Percentiles rank a stretch among this genome's conserved stretches.
Evolutionary conservation across 257 asterid genomes (phyloP).

Genomic region (Solanum bukasovii): DNA sequence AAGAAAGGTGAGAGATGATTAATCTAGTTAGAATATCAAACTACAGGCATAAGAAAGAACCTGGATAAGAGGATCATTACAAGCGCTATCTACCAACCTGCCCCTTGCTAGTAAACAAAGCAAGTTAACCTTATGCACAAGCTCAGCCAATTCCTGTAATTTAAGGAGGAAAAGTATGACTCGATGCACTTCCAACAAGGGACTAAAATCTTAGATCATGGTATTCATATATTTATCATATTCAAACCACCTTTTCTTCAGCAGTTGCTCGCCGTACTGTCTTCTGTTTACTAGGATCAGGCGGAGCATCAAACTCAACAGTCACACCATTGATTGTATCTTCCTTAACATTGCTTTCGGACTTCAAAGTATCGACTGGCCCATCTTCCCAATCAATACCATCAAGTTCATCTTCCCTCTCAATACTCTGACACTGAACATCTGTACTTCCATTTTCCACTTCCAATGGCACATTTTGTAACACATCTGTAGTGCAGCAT

Average conservation of each 20-base stretch:
- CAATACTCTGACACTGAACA: constrained; percentile 9
- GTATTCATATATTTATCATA: background rate
- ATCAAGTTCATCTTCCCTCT: constrained; percentile 32
- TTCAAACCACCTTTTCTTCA: constrained; percentile 62
- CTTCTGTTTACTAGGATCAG: constrained; percentile 44
- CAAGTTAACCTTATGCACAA: constrained; percentile 82
- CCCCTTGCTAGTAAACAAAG: constrained; percentile 95
- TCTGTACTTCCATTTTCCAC: constrained; percentile 2
- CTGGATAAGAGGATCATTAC: constrained; percentile 90
- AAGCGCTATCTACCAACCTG: constrained; percentile 64
- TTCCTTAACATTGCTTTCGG: constrained; percentile 22
- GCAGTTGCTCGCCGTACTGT: constrained; percentile 71
- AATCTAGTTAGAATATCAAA: background rate
- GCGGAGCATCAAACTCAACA: constrained; percentile 67
- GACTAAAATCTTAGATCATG: background rate
- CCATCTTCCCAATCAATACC: constrained; percentile 92
- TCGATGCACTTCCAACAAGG: background rate
- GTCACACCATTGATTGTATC: constrained; percentile 44
- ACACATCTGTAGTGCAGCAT: constrained; percentile 20
- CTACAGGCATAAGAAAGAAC: constrained; percentile 22
- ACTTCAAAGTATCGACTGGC: constrained; percentile 21
- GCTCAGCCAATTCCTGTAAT: constrained; percentile 75
- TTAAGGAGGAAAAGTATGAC: background rate
- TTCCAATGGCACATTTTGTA: constrained; percentile 12
- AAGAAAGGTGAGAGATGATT: background rate